phyloP scores from a whole-genome alignment of 1,284 basidiomycete species.

The Neolentinus lepideus region DNA sequence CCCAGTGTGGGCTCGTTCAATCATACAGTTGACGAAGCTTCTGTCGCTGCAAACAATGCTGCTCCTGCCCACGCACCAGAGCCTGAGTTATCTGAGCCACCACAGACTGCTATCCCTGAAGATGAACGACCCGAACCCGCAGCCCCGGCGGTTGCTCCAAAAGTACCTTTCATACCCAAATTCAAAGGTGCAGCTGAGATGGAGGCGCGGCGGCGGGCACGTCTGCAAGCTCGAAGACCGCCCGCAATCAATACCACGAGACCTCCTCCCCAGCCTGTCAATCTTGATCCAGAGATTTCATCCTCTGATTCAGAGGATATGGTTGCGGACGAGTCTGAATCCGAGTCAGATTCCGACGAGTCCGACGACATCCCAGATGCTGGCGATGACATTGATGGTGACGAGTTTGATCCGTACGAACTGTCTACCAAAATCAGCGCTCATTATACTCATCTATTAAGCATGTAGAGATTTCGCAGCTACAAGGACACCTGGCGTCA shows the following conservation, averaged over 20 bases:
- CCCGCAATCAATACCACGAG: conserved; percentile 10
- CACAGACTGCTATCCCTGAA: conserved; percentile 8
- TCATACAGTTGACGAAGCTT: conserved; percentile 6
- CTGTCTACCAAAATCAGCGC: background rate
- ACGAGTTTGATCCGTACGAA: conserved; percentile 67
- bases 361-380: conserved; percentile 44
- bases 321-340: conserved; percentile 30
- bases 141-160: conserved; percentile 8
- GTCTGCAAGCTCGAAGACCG: conserved; percentile 37
- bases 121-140: background rate
- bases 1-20: background rate
- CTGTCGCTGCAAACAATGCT: conserved; percentile 7
- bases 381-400: conserved; percentile 55
- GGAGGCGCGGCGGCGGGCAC: conserved; percentile 57
- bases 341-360: conserved; percentile 46
- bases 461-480: conserved; percentile 39
- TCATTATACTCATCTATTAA: conserved; percentile 3
- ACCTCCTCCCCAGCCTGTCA: conserved; percentile 10
- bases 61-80: conserved; percentile 5
- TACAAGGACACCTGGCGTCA: conserved; percentile 34
- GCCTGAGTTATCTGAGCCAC: conserved; percentile 8
- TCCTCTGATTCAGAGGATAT: conserved; percentile 26
- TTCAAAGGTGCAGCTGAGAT: conserved; percentile 75
- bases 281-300: conserved; percentile 40
- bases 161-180: conserved; percentile 53